Base-by-base conservation (phyloP, 2,329 filamentous ascomycete species). In the Botrytis aclada region DNA sequence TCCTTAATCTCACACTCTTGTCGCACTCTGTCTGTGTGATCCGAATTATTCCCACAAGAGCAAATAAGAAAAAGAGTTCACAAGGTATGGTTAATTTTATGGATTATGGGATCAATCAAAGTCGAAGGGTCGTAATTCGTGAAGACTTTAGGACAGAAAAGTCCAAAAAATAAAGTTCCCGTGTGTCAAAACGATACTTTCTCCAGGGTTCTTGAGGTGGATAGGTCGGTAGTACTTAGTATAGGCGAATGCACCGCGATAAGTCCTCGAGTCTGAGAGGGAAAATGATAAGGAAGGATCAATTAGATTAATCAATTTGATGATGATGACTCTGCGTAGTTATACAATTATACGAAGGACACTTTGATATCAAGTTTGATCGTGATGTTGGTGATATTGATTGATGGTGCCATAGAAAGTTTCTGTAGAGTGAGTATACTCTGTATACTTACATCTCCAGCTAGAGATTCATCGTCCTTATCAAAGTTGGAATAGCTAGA, bases 241-340 rank as follows among this genome's bases (percentile, higher is more conserved):
- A 3, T 45, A 70, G 37, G 37, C 61, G 61, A 66, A 54, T 71
- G 61, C 61, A 71, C n/a, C 18, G 61, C 70, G 70, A 71, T 71
- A 71, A 71, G 61, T 71, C n/a, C n/a, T 71, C 70, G 70, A 71
- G 70, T 71, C 56, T 63, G n/a, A 54, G 47, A 54, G 25, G 47
- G 47, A 54, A n/a, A n/a, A 16, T 54, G 47, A 54, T 54, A 54
- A 54, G 47, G 51, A 60, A 58, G 34, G 54, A 58, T 60, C 54
- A 32, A 45, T n/a, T 60, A 6, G 47, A 51, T 51, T 12, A 12
- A n/a, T 25, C 25, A 51, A 51, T 51, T 51, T 25, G 0, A n/a
- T n/a, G 6, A 51, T 51, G 0, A 6, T n/a, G 14, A 3, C 25
- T n/a, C 7, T n/a, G 3, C 25, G 5, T 14, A 4, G 1, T 43